Conservation (phyloP, 495 filamentous ascomycete species). For the Penicillium mononematosum region DNA sequence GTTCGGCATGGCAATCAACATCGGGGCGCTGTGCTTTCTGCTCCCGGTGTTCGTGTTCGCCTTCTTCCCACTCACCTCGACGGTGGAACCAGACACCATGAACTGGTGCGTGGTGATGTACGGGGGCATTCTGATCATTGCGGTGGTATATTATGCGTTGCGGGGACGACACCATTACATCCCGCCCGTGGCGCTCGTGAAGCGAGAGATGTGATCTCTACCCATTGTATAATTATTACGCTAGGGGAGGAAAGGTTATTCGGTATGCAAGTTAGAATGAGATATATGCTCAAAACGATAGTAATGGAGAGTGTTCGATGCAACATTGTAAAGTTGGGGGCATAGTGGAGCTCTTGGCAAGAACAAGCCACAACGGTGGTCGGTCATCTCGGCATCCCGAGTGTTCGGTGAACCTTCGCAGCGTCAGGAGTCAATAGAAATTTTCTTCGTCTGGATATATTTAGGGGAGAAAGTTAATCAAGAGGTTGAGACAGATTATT, state of each 20-base stretch:
- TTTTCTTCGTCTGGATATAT: background rate
- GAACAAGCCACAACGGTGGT: background rate
- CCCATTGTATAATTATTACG: background rate
- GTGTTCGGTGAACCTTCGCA: background rate
- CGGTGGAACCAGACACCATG: conserved; percentile 33
- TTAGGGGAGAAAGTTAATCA: background rate
- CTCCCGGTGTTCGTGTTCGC: conserved; percentile 31
- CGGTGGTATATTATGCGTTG: conserved; percentile 28
- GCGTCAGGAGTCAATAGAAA: background rate
- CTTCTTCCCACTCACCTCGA: conserved; percentile 39
- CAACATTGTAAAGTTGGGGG: background rate
- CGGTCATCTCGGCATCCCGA: background rate
- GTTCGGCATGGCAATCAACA: background rate
- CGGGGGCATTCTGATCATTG: conserved; percentile 27
- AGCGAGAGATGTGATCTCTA: background rate
- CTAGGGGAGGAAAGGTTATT: background rate
- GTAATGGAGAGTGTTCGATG: background rate
- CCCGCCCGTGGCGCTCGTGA: conserved; percentile 24
- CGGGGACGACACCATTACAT: conserved; percentile 17
- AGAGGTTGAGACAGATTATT: background rate
- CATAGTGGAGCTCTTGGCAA: background rate
- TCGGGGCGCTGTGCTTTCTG: background rate
- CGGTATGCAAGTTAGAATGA: background rate
- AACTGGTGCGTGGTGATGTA: conserved; percentile 47
- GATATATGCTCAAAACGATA: background rate